Percentiles rank a stretch among this genome's conserved stretches.
These are phyloP conservation scores for Nakazawaea wyomingensis DNA, from an alignment of 805 yeast genomes.

Conservation along the genomic window DNA sequence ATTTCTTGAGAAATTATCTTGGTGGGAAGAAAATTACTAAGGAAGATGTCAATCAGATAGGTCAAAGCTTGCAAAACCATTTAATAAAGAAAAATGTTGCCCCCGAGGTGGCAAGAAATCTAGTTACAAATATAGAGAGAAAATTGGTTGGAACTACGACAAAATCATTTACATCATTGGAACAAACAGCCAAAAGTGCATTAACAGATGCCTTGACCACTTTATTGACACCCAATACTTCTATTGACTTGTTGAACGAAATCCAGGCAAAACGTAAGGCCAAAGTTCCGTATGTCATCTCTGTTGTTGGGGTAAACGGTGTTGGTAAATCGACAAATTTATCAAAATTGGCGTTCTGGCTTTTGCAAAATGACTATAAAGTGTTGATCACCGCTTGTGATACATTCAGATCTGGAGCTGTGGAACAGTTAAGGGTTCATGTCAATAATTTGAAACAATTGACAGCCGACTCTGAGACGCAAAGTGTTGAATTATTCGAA, in stretches of 20 bases:
- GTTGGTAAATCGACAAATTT: constrained; percentile 96
- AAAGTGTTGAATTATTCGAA: constrained; percentile 74
- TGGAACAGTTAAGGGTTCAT: constrained; percentile 94
- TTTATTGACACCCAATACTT: constrained; percentile 85
- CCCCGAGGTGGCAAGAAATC: constrained; percentile 74
- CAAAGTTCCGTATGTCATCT: constrained; percentile 79
- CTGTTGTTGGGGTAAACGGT: constrained; percentile 97
- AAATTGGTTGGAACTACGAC: constrained; percentile 71
- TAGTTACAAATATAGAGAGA: constrained; percentile 65
- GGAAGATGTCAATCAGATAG: constrained; percentile 60
- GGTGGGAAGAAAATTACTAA: constrained; percentile 67
- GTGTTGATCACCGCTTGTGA: constrained; percentile 95
- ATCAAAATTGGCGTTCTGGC: constrained; percentile 93
- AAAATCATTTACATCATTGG: constrained; percentile 68
- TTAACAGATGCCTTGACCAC: constrained; percentile 63
- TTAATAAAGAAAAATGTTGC: constrained; percentile 85
- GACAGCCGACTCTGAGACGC: constrained; percentile 39
- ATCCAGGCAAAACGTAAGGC: constrained; percentile 45
- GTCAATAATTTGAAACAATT: constrained; percentile 76
- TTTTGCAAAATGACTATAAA: constrained; percentile 79
- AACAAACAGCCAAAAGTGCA: constrained; percentile 59
- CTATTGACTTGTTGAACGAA: constrained; percentile 80
- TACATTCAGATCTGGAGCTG: constrained; percentile 97
- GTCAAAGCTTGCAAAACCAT: constrained; percentile 66
- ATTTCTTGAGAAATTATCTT: constrained; percentile 53